A percentile compares a stretch with the other conserved stretches of the same genome.
Conservation (phyloP, 1,284 basidiomycete genomes). For the Rhizopogon parksii region DNA sequence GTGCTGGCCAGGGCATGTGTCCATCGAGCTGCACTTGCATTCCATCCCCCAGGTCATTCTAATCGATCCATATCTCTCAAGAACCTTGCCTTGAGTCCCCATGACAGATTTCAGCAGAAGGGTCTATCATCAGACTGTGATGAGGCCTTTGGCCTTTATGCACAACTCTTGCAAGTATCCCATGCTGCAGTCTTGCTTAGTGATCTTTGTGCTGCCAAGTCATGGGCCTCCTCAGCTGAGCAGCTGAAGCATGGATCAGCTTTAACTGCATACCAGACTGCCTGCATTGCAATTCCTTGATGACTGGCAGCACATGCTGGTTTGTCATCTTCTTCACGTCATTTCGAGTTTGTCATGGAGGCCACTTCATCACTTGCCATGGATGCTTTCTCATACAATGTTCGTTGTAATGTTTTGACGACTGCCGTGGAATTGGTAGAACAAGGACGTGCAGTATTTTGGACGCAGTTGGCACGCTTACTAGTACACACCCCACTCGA, state of each 20-base stretch:
- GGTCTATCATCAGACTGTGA: too few relatives aligned
- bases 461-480: slow-evolving; percentile 9
- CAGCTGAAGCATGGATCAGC: not conserved
- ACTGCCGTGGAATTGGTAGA: slow-evolving; percentile 12
- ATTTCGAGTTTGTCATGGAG: not conserved
- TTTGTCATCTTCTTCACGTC: not conserved
- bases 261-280: not conserved
- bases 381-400: slow-evolving; percentile 15
- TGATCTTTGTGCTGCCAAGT: not conserved
- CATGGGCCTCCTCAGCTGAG: not conserved
- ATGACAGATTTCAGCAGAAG: too few relatives aligned
- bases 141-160: too few relatives aligned
- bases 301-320: not conserved
- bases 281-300: not conserved
- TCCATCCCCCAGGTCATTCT: too few relatives aligned
- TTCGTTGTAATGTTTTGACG: slow-evolving; percentile 3
- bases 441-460: slow-evolving; percentile 14
- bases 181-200: not conserved
- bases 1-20: too few relatives aligned
- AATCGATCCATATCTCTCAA: too few relatives aligned
- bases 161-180: not conserved
- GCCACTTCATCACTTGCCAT: slow-evolving; percentile 1
- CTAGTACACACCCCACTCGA: not conserved
- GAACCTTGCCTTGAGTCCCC: too few relatives aligned
- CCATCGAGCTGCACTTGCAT: not conserved